Evolutionary conservation across 139 green algal species (phyloP), one percentile per base, ranked within the genome.

Genomic region (Chlamydomonas eustigma): DNA sequence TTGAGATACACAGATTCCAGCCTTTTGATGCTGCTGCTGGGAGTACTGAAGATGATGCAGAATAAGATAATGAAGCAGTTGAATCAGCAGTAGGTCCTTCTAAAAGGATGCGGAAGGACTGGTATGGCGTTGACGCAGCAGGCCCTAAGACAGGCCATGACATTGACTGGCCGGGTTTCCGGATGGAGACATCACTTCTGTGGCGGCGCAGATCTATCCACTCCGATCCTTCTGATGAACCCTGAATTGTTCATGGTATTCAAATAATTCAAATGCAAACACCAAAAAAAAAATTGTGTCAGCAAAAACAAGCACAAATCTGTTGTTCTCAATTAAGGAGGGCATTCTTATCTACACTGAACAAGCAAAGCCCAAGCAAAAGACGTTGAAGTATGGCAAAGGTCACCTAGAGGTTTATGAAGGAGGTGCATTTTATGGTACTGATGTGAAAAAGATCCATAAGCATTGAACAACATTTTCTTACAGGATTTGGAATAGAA

Each of bases 101-200:
- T 37, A 92, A 84, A 67, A 93, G 78, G 64, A 97, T 38, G n/a
- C 91, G 75, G 79, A 97, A 97, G 50, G 73, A 80, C n/a, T 79
- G 79, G 80, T 91, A 97, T 1, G 91, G 76, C 44, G 76, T 66
- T 3, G 84, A 78, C 0, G 88, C 85, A 3, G 86, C 83, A 44
- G 82, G 88, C 2, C 85, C 84, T 6, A 80, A 58, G 8, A 97
- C 83, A 0, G 92, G 88, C 92, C 92, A 97, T 28, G 88, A 93
- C 12, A 86, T 90, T 67, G 87, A 94, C 82, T 95, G 90, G 0
- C 86, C 91, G 5, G 91, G 83, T 69, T 89, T 64, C 30, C 76
- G 77, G n/a, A 97, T 76, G 25, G 85, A 80, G 3, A 25, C 31
- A 83, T 97, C 92, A 64, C 75, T 8, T 35, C 73, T 24, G 77